Conservation (phyloP, 495 filamentous ascomycete genomes). For the Neurospora discreta region DNA sequence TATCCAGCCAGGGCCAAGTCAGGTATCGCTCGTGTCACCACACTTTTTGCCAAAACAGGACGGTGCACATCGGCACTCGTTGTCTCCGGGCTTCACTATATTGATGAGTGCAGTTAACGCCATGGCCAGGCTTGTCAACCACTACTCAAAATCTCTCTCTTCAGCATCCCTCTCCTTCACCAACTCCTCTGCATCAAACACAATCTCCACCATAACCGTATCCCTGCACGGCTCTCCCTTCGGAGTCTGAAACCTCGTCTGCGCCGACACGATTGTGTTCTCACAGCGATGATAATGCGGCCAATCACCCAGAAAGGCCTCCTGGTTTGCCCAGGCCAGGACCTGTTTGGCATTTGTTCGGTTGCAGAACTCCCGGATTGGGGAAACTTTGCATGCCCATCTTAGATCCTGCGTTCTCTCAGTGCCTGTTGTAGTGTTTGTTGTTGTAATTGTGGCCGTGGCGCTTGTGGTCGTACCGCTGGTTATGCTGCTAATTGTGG, state of each 20-base stretch:
- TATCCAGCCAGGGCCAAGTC: too few relatives aligned
- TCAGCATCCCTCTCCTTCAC: background rate
- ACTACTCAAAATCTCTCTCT: background rate
- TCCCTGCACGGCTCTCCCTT: conserved; percentile 6
- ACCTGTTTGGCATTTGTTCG: background rate
- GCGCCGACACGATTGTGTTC: conserved; percentile 8
- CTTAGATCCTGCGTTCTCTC: background rate
- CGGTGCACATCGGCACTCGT: too few relatives aligned
- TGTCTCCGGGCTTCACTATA: too few relatives aligned
- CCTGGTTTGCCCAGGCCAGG: background rate
- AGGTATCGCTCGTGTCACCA: too few relatives aligned
- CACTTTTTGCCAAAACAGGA: too few relatives aligned
- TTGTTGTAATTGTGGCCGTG: background rate
- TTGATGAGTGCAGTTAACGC: too few relatives aligned
- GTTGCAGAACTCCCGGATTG: background rate
- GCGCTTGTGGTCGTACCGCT: background rate
- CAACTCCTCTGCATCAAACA: conserved; percentile 8
- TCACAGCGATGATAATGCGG: conserved; percentile 5
- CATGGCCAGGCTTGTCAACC: background rate
- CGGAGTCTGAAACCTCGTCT: conserved; percentile 6
- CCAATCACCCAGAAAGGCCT: background rate
- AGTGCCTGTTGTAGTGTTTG: background rate
- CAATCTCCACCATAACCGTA: conserved; percentile 11
- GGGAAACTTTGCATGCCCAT: background rate
- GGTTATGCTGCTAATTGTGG: background rate